Evolutionary conservation across 2,329 filamentous ascomycete species (phyloP).

Genomic region (Talaromyces sp.): DNA sequence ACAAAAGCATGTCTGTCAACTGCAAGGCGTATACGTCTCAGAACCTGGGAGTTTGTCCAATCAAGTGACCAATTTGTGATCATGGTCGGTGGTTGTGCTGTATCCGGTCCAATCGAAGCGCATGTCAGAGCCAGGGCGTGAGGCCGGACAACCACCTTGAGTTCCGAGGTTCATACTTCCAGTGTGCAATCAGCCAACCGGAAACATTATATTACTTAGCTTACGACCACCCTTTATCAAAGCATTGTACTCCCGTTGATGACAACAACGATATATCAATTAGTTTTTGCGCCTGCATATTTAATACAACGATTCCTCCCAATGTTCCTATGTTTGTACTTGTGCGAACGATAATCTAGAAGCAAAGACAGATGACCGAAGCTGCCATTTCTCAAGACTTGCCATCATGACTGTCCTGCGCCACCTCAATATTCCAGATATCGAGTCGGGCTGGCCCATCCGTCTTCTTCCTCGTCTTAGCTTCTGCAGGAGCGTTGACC

Average conservation of each 20-base stretch:
- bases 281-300: background rate
- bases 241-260: background rate
- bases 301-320: background rate
- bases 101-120: background rate
- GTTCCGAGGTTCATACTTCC: background rate
- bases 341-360: background rate
- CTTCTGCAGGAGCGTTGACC: conserved; percentile 47
- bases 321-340: background rate
- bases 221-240: too few species aligned
- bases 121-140: conserved; percentile 15
- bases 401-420: conserved; percentile 25
- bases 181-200: background rate
- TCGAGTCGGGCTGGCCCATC: conserved; percentile 34
- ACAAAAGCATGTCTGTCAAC: background rate
- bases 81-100: background rate
- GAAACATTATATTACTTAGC: background rate
- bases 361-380: background rate
- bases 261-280: background rate
- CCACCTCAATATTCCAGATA: conserved; percentile 38
- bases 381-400: background rate
- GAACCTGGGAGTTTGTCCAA: background rate
- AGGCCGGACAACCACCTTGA: background rate
- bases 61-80: background rate
- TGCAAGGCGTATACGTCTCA: background rate
- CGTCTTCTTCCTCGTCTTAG: conserved; percentile 39